Conservation (phyloP, 2,329 filamentous ascomycete genomes). For the Gyromitra esculenta region DNA sequence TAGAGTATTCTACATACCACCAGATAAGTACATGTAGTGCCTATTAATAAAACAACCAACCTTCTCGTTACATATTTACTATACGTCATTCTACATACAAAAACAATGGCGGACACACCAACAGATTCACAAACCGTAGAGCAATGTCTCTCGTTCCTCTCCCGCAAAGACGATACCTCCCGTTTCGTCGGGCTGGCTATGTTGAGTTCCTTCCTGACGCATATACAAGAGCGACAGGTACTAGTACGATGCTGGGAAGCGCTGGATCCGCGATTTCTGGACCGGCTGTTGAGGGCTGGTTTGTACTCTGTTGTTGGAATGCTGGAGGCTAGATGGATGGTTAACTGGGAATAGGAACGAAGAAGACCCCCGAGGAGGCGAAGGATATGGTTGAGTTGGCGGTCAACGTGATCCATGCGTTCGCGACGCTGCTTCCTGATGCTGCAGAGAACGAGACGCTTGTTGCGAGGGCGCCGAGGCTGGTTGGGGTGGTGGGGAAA, state of each 20-base stretch:
- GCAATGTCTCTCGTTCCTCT: constrained; percentile 68
- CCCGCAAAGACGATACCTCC: constrained; percentile 72
- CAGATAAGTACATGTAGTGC: too few relatives aligned
- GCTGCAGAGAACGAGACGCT: constrained; percentile 64
- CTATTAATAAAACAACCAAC: too few relatives aligned
- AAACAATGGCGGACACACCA: not conserved
- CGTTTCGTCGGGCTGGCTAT: constrained; percentile 74
- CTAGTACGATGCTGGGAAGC: constrained; percentile 68
- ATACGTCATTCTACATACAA: constrained; percentile 5
- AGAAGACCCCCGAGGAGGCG: constrained; percentile 61
- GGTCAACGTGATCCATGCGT: constrained; percentile 71
- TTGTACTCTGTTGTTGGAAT: constrained; percentile 55
- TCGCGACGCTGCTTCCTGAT: constrained; percentile 68
- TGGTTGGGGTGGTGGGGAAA: constrained; percentile 67
- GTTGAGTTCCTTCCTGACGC: constrained; percentile 73
- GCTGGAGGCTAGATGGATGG: not conserved
- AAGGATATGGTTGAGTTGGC: constrained; percentile 72
- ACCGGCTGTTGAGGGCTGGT: constrained; percentile 70
- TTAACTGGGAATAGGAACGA: constrained; percentile 21
- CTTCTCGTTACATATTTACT: too few relatives aligned
- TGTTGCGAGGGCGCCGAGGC: constrained; percentile 65
- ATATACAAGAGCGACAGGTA: constrained; percentile 64
- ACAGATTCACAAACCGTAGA: constrained; percentile 59
- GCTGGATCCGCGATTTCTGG: constrained; percentile 71
- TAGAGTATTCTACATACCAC: too few relatives aligned